These are phyloP conservation scores for Tothia fuscella DNA, from an alignment of 2,329 filamentous ascomycete genomes.

Conservation along the genomic window DNA sequence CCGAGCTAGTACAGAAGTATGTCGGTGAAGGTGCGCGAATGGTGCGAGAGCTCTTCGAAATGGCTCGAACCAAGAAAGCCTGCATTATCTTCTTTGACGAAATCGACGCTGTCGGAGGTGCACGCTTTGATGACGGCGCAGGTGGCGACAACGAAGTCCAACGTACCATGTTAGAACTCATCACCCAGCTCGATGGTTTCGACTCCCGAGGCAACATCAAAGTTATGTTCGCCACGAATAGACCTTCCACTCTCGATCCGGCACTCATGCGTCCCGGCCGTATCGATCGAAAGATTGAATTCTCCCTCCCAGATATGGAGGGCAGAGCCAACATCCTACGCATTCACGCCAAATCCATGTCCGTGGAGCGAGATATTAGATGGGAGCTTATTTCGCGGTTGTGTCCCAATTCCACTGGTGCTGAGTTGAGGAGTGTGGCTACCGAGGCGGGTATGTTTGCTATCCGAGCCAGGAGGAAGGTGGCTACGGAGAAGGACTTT, in stretches of 20 bases:
- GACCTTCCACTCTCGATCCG: constrained; percentile 90
- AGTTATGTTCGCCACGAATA: constrained; percentile 98
- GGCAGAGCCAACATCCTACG: constrained; percentile 94
- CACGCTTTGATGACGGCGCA: constrained; percentile 91
- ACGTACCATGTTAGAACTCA: constrained; percentile 94
- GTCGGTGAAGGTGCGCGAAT: constrained; percentile 96
- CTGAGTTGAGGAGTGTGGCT: constrained; percentile 89
- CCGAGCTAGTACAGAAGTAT: constrained; percentile 96
- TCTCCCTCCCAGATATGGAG: constrained; percentile 92
- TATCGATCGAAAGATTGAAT: constrained; percentile 98
- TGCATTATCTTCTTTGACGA: constrained; percentile 99
- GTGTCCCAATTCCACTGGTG: constrained; percentile 94
- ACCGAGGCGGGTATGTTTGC: constrained; percentile 99
- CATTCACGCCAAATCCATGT: constrained; percentile 99
- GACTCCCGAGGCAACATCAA: constrained; percentile 97
- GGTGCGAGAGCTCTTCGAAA: constrained; percentile 97
- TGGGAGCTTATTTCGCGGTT: constrained; percentile 97
- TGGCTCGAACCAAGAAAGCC: constrained; percentile 98
- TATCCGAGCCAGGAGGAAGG: constrained; percentile 87
- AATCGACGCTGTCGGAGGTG: constrained; percentile 90
- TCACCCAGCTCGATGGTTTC: constrained; percentile 93
- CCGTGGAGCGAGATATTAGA: constrained; percentile 93
- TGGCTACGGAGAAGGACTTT: constrained; percentile 98
- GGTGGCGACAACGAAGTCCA: constrained; percentile 97
- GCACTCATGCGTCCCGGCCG: constrained; percentile 92